Evolutionary conservation across 2,329 filamentous ascomycete species (phyloP), one percentile per base, ranked within the genome.

Genomic region (Volutella citrinella): DNA sequence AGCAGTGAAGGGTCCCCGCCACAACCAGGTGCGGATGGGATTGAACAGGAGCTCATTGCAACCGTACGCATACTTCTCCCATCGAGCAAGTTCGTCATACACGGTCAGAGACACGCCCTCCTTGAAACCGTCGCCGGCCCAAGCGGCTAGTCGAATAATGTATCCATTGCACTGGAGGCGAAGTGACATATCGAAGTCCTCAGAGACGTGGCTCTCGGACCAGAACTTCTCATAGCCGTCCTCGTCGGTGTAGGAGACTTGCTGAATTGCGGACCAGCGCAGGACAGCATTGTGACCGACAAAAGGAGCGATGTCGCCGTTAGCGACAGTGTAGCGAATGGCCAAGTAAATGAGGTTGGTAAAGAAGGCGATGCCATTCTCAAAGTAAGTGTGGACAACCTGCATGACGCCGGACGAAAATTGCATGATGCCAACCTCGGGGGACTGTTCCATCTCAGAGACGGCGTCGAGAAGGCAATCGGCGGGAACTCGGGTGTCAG

Each of bases 21-120:
- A 80, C 27, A 79, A 59, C 87, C 87, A 91, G 48, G 78, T 80
- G 40, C 76, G 74, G 40, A 91, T 68, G 4, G 86, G 87, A 55
- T 91, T 76, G 68, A 93, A 91, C 37, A 91, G 71, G 37, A 91
- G 70, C 65, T 90, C 86, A 58, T 85, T 87, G 63, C 87, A 90
- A 22, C 86, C 85, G 51, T 88, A 90, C 4, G 86, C 87, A 56
- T 89, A 89, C 63, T 91, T 91, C 56, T 91, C 86, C 86, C 87
- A 91, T 37, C 86, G 82, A 3, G 84, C 82, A 40, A 91, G 70
- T 60, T 91, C 87, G 60, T 91, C 86, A 55, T 91, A 89, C 9
- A 91, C 84, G 1, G 86, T 91, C 36, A 91, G 68, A 3, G 86
- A 90, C 34, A 91, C 86, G 45, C 87, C 86, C 57, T 91, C 86